Evolutionary conservation across 768 basidiomycete genomes (phyloP).

Genomic region (Boletus rubroflammeus): DNA sequence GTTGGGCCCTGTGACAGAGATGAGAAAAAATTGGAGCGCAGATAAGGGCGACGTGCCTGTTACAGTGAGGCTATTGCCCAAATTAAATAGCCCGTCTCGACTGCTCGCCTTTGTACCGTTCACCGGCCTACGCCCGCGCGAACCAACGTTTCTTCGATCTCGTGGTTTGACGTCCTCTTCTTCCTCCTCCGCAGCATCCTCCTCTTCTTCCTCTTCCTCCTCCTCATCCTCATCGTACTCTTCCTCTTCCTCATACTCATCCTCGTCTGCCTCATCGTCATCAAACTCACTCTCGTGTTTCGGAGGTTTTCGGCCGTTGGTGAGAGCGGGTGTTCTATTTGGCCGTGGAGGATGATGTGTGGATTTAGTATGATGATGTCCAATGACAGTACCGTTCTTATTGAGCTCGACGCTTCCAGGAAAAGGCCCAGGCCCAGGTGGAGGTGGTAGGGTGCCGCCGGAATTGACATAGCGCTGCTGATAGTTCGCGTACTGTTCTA

Average conservation of each 20-base stretch:
- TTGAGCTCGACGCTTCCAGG: slow-evolving; percentile 97
- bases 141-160: slow-evolving; percentile 33
- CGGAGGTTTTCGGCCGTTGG: slow-evolving; percentile 39
- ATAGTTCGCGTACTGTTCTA: slow-evolving; percentile 98
- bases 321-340: slow-evolving; percentile 32
- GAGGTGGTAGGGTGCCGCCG: slow-evolving; percentile 84
- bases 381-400: slow-evolving; percentile 76
- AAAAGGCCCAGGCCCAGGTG: slow-evolving; percentile 95
- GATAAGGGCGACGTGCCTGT: slow-evolving; percentile 49
- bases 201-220: slow-evolving; percentile 63
- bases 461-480: slow-evolving; percentile 94
- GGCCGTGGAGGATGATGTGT: slow-evolving; percentile 41
- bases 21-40: slow-evolving; percentile 16
- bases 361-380: slow-evolving; percentile 30
- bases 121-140: slow-evolving; percentile 38
- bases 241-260: slow-evolving; percentile 52
- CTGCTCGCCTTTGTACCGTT: slow-evolving; percentile 46
- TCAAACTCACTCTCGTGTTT: slow-evolving; percentile 64
- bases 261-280: slow-evolving; percentile 58
- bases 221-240: slow-evolving; percentile 60
- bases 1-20: slow-evolving; percentile 58
- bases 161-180: slow-evolving; percentile 45
- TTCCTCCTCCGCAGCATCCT: slow-evolving; percentile 62
- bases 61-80: slow-evolving; percentile 81
- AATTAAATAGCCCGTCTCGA: slow-evolving; percentile 71